Conservation (phyloP, 495 filamentous ascomycete genomes). For the Monascus purpureus region DNA sequence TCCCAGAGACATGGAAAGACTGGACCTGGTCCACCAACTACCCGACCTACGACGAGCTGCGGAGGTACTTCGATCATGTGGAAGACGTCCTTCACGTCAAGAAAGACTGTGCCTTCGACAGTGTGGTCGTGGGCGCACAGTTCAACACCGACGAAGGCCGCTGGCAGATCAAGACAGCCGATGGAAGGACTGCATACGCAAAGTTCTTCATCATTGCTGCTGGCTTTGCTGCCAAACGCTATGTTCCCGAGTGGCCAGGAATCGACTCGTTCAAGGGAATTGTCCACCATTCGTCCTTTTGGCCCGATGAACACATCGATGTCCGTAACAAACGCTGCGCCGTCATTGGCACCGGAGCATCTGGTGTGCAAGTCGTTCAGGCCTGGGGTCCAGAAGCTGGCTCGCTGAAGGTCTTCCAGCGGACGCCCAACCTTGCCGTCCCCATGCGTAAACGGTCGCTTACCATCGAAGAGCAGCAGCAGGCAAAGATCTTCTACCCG, state of each 20-base stretch:
- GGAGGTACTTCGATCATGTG: conserved; percentile 41
- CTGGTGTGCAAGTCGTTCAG: conserved; percentile 44
- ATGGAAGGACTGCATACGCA: conserved; percentile 28
- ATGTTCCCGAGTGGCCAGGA: conserved; percentile 36
- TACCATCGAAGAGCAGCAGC: conserved; percentile 28
- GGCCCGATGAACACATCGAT: conserved; percentile 38
- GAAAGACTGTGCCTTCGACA: conserved; percentile 38
- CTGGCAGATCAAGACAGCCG: conserved; percentile 34
- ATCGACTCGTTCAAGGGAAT: conserved; percentile 38
- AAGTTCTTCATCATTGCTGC: conserved; percentile 35
- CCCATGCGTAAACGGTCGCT: conserved; percentile 36
- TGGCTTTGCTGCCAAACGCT: conserved; percentile 16
- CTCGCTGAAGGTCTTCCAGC: conserved; percentile 34
- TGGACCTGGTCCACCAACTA: conserved; percentile 41
- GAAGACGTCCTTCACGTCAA: conserved; percentile 33
- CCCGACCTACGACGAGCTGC: conserved; percentile 34
- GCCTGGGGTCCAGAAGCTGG: conserved; percentile 22
- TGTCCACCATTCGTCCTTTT: conserved; percentile 43
- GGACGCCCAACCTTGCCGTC: conserved; percentile 39
- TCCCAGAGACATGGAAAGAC: conserved; percentile 35
- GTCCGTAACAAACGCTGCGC: conserved; percentile 34
- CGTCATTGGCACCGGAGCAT: conserved; percentile 47
- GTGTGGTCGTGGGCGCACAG: conserved; percentile 27
- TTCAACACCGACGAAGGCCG: conserved; percentile 24
- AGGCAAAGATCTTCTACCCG: conserved; percentile 25